These are phyloP conservation scores for Aaosphaeria pasadenensis DNA, from an alignment of 2,329 filamentous ascomycete genomes.

Conservation along the genomic window DNA sequence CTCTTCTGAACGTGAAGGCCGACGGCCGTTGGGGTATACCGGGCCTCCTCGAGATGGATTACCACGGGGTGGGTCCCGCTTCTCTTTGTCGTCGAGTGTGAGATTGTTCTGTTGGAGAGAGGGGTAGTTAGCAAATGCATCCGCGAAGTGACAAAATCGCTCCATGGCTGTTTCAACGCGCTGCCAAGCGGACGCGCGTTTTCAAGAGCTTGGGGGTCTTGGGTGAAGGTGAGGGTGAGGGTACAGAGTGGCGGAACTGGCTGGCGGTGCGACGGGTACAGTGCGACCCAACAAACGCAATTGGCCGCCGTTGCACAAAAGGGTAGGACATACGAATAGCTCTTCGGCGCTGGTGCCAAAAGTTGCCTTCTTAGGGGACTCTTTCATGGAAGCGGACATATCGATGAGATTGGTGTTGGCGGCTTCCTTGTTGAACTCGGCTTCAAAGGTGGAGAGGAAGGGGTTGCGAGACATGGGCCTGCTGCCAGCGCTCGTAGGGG, in stretches of 20 bases:
- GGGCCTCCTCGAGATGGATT: constrained; percentile 33
- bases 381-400: constrained; percentile 35
- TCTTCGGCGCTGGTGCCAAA: constrained; percentile 60
- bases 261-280: constrained; percentile 13
- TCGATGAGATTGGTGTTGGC: constrained; percentile 27
- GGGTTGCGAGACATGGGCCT: constrained; percentile 71
- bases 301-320: constrained; percentile 3
- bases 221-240: neutral
- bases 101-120: constrained; percentile 59
- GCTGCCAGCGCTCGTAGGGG: constrained; percentile 56
- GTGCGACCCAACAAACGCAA: neutral
- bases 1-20: constrained; percentile 65
- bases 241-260: neutral
- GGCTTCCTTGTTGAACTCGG: constrained; percentile 38
- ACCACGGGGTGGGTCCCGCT: constrained; percentile 8
- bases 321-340: constrained; percentile 66
- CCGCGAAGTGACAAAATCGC: constrained; percentile 36
- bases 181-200: neutral
- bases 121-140: constrained; percentile 43
- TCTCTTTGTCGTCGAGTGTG: constrained; percentile 59
- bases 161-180: constrained; percentile 30
- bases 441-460: constrained; percentile 62
- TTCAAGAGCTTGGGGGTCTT: neutral
- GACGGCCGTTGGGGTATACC: constrained; percentile 52
- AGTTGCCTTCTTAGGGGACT: constrained; percentile 46